Percentiles rank a stretch among this genome's conserved stretches.
phyloP scores from a whole-genome alignment of 768 basidiomycete genomes.

The Boletellus sp. region DNA sequence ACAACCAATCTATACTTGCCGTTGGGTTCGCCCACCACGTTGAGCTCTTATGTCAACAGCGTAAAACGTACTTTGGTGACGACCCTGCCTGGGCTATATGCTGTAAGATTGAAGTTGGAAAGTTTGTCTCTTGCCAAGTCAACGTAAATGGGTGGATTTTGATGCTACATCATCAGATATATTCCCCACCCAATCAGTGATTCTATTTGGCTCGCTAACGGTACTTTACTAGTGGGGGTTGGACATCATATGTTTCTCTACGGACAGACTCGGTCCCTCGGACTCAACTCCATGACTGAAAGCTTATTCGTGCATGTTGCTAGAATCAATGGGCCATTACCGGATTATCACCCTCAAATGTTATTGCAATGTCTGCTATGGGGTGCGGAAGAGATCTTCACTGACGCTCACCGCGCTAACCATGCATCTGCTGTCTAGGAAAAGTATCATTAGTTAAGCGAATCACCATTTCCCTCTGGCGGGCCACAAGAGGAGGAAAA shows the following conservation, averaged over 20 bases:
- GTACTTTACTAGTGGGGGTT: constrained; percentile 76
- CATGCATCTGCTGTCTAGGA: constrained; percentile 40
- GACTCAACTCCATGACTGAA: constrained; percentile 28
- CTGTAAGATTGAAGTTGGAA: constrained; percentile 63
- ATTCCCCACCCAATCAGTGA: constrained; percentile 79
- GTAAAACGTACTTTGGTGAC: constrained; percentile 87
- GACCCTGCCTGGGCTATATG: constrained; percentile 77
- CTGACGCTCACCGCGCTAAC: background rate
- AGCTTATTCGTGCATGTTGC: constrained; percentile 83
- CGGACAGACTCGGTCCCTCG: constrained; percentile 41
- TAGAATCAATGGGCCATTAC: constrained; percentile 77
- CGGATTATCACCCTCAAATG: constrained; percentile 93
- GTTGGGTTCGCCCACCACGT: constrained; percentile 79
- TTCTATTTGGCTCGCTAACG: constrained; percentile 87
- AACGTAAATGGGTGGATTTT: background rate
- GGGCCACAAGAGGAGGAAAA: constrained; percentile 17
- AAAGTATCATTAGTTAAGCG: constrained; percentile 84
- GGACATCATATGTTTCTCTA: constrained; percentile 83
- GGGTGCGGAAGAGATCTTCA: constrained; percentile 50
- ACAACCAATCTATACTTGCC: constrained; percentile 86
- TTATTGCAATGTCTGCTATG: constrained; percentile 87
- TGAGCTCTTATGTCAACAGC: constrained; percentile 87
- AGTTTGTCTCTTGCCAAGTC: constrained; percentile 42
- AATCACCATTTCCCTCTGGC: constrained; percentile 67
- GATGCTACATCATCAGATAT: constrained; percentile 42